Conservation (phyloP, 2,329 filamentous ascomycete genomes). For the Cordyceps fumosorosea region DNA sequence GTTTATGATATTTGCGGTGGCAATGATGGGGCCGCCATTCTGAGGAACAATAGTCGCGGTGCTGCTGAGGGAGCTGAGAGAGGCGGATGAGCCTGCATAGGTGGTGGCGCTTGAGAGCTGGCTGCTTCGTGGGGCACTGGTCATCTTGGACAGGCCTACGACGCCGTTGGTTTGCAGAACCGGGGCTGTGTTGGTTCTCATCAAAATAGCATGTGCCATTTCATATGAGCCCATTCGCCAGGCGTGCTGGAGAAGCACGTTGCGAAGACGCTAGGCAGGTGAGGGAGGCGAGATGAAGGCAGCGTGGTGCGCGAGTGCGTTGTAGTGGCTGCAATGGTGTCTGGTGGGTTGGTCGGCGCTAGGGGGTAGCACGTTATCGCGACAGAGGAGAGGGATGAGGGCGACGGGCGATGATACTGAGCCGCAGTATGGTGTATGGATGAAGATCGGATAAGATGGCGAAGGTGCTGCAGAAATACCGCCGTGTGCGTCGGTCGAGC, state of each 20-base stretch:
- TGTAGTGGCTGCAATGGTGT: background rate
- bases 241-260: conserved; percentile 4
- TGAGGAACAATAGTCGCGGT: conserved; percentile 36
- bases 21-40: conserved; percentile 58
- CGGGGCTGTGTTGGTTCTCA: conserved; percentile 53
- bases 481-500: conserved; percentile 7
- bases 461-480: background rate
- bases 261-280: conserved; percentile 6
- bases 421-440: background rate
- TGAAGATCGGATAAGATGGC: background rate
- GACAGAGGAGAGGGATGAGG: background rate
- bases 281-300: background rate
- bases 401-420: background rate
- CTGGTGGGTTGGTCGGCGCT: background rate
- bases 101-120: conserved; percentile 57
- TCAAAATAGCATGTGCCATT: conserved; percentile 55
- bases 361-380: background rate
- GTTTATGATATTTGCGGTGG: conserved; percentile 94
- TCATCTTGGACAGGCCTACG: conserved; percentile 43
- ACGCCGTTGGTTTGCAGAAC: conserved; percentile 45
- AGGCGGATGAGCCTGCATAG: conserved; percentile 46
- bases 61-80: conserved; percentile 42
- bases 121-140: conserved; percentile 48
- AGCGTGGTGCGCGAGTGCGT: background rate
- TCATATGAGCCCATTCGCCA: conserved; percentile 38